Evolutionary conservation across 495 filamentous ascomycete species (phyloP).

Genomic region (Aspergillus wentii): DNA sequence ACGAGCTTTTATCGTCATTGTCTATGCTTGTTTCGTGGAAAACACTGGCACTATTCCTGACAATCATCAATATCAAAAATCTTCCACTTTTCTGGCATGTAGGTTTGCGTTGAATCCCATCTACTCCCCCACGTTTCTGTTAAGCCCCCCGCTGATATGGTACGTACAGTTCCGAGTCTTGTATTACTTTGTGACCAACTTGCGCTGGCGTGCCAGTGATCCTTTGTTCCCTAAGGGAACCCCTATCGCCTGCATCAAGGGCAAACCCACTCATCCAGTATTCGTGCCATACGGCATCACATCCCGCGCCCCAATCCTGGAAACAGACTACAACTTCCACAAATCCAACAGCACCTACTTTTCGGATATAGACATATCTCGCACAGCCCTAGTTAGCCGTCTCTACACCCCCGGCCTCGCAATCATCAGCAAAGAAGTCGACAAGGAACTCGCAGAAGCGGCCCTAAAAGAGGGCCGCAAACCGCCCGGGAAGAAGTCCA

Average conservation of each 20-base stretch:
- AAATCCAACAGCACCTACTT: constrained; percentile 1
- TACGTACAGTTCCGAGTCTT: constrained; percentile 41
- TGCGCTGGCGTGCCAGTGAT: constrained; percentile 39
- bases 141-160: constrained; percentile 12
- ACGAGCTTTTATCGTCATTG: constrained; percentile 16
- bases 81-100: constrained; percentile 62
- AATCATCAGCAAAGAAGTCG: constrained; percentile 42
- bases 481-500: constrained; percentile 31
- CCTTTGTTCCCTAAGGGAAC: constrained; percentile 32
- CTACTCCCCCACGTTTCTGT: not conserved
- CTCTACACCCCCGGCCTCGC: constrained; percentile 55
- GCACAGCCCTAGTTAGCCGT: constrained; percentile 46
- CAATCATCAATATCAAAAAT: constrained; percentile 56
- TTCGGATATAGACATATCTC: constrained; percentile 8
- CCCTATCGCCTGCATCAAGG: constrained; percentile 22
- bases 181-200: constrained; percentile 44
- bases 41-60: constrained; percentile 47
- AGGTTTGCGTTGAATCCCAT: no score
- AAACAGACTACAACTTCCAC: constrained; percentile 63
- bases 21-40: constrained; percentile 44
- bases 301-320: constrained; percentile 49
- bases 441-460: constrained; percentile 30
- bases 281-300: constrained; percentile 51
- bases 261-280: constrained; percentile 40
- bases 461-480: constrained; percentile 37